Base-by-base conservation (phyloP, 139 green algal species). In the Penium margaritaceum region DNA sequence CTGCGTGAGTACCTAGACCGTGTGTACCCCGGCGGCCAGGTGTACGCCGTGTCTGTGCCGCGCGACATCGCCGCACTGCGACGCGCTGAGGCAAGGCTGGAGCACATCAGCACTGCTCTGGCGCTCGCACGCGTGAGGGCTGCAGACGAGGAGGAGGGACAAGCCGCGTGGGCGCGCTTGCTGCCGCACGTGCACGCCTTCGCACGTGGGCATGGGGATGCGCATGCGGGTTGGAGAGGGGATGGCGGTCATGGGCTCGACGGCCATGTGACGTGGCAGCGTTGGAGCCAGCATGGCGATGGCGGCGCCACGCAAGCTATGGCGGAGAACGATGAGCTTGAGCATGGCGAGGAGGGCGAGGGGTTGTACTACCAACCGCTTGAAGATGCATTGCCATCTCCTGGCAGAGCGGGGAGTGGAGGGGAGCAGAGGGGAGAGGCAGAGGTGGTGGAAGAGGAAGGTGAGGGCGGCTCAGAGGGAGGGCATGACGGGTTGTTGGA, bases 1-100 rank as follows among this genome's bases (percentile, higher is more conserved):
- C 47, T 78, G 24, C 2, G 54, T 27, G 71, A 78, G 61, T 78
- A 71, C 62, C 65, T 76, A 24, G 71, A 78, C 34, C 61, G 51
- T 3, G 39, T 78, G 29, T 78, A 78, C 30, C 71, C 71, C 2
- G 71, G 71, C 17, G 72, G 74, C n/a, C n/a, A n/a, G 64, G 43
- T 77, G 35, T 77, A 77, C 0, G 0, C 29, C 14, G 71, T 78
- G 29, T 63, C 24, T 12, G 29, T 78, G 34, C 71, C 71, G 24
- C 63, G 69, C 3, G 63, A 78, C 64, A 12, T 78, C 19, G 51
- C 34, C 5, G n/a, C 46, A 27, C 38, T 46, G 33, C 29, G 70
- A 19, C 19, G n/a, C 27, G 29, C 62, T 14, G 21, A n/a, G n/a
- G 29, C 17, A 2, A 24, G 3, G 19, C n/a, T 76, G 46, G 33